A percentile compares a stretch with the other conserved stretches of the same genome.
Conservation (phyloP, 2,329 filamentous ascomycete species). For the Trichoderma citrinoviride region DNA sequence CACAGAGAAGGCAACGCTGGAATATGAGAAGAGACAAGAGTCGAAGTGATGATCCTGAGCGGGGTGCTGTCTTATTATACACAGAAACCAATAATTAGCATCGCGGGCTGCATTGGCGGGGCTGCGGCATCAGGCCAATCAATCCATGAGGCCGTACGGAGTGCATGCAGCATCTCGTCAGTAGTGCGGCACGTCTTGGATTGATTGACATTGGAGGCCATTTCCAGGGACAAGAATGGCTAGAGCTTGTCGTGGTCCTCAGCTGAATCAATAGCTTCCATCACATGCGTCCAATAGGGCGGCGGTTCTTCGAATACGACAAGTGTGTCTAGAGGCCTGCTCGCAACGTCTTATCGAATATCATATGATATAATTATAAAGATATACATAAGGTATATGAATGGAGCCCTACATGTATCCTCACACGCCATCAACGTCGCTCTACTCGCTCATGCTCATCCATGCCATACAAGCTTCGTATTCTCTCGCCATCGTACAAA, state of each 20-base stretch:
- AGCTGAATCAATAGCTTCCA: conserved; percentile 5
- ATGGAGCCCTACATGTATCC: conserved; percentile 7
- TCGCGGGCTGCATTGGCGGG: neutral
- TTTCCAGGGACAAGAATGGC: neutral
- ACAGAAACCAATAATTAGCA: neutral
- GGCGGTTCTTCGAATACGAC: neutral
- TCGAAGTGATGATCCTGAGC: neutral
- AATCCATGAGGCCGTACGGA: neutral
- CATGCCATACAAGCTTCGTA: conserved; percentile 14
- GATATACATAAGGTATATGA: conserved; percentile 4
- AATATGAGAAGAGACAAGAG: neutral
- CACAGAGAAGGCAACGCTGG: neutral
- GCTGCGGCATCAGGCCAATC: conserved; percentile 14
- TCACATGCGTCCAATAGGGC: neutral
- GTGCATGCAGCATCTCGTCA: neutral
- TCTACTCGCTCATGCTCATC: conserved; percentile 18
- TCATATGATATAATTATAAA: neutral
- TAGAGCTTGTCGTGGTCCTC: neutral
- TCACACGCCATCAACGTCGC: conserved; percentile 5
- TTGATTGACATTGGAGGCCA: neutral
- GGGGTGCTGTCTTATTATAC: neutral
- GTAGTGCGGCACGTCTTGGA: neutral
- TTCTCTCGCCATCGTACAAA: conserved; percentile 19
- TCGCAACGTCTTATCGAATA: no score
- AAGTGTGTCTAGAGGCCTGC: neutral